Evolutionary conservation across 768 basidiomycete species (phyloP), one percentile per base, ranked within the genome.

Genomic region (Coprinopsis cinerea): DNA sequence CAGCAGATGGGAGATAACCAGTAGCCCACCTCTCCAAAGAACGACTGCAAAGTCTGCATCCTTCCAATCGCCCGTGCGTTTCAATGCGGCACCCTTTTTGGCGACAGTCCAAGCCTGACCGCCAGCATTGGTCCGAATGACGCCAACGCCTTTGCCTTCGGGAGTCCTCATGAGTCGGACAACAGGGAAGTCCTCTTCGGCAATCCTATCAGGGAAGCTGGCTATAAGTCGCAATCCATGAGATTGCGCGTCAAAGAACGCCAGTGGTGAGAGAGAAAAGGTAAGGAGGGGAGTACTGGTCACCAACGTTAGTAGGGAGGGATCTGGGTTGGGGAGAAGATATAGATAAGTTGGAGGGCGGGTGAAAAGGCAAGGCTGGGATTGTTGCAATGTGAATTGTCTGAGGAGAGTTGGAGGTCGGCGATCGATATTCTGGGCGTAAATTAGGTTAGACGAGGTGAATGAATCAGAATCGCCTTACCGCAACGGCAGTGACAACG

Each of bases 321-420:
- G 65, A 52, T 74, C 64, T 36, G 69, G 66, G 57, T 69, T 71
- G 26, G 79, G 79, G 34, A 86, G 64, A 44, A 83, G 52, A 54
- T 76, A 75, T 11, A 86, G 68, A 57, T 79, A 70, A 13, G 63
- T 61, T 24, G 83, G 84, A 41, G 68, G 67, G 13, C 59, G 61
- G 44, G 74, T 69, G 35, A 85, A 67, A 14, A 74, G 61, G 10
- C 67, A 67, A 14, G 83, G 74, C 14, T 69, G 70, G 0, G 79
- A 77, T 50, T 87, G 82, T 39, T 88, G 80, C 17, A 92, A 66
- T 2, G 78, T 82, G 63, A 89, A 87, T 52, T 85, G 83, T 59
- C 77, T 79, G 24, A 92, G 71, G 2, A 92, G 71, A 2, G 88
- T 91, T 7, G 93, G 93, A 5, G 93, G 93, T 56, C 85, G 79